phyloP scores from a whole-genome alignment of 2,329 filamentous ascomycete genomes.

The Cladosporium colombiae region DNA sequence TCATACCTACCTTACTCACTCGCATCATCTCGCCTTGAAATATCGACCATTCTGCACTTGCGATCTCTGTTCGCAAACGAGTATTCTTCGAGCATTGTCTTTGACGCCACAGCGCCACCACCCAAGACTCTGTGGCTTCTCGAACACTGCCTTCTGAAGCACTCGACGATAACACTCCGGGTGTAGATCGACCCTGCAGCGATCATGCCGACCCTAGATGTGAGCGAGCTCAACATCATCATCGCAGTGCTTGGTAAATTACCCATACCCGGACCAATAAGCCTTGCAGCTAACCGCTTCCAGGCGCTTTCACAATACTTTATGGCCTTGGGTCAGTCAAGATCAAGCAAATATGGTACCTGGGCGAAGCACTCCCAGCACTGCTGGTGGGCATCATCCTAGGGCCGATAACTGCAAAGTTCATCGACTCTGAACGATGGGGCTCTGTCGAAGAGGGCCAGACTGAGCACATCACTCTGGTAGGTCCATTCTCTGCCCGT shows the following conservation, averaged over 20 bases:
- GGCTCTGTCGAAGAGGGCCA: slow-evolving; percentile 57
- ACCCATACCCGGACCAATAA: neutral
- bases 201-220: slow-evolving; percentile 59
- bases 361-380: slow-evolving; percentile 87
- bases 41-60: neutral
- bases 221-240: slow-evolving; percentile 78
- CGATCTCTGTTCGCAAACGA: neutral
- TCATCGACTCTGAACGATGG: slow-evolving; percentile 71
- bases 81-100: neutral
- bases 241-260: slow-evolving; percentile 63
- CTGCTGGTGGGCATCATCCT: slow-evolving; percentile 73
- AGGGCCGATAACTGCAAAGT: slow-evolving; percentile 71
- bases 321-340: slow-evolving; percentile 85
- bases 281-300: neutral
- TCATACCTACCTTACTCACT: neutral
- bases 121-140: neutral
- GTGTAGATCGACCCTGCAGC: neutral
- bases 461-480: slow-evolving; percentile 69
- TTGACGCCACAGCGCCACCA: neutral
- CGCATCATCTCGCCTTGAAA: neutral
- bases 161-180: neutral
- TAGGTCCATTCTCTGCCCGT: neutral
- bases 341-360: slow-evolving; percentile 81
- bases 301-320: slow-evolving; percentile 73
- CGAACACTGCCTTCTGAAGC: neutral